These are phyloP conservation scores for Phytophthora meadii DNA, from an alignment of 352 stramenopile genomes.

Conservation along the genomic window DNA sequence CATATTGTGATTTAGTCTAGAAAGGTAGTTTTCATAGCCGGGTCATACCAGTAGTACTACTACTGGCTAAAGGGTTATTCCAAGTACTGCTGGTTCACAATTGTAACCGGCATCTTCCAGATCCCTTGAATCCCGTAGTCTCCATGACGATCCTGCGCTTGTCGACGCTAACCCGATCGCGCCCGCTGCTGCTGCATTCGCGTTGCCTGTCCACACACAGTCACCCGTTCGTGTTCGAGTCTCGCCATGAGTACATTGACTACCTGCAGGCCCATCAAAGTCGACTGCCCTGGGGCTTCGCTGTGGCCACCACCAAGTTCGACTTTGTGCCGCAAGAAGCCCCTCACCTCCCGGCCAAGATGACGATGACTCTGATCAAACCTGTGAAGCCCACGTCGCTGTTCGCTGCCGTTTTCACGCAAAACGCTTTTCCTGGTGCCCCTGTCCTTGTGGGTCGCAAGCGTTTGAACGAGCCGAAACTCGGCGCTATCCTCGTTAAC, in stretches of 20 bases:
- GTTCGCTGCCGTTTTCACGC: slow-evolving; percentile 92
- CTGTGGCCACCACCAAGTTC: slow-evolving; percentile 82
- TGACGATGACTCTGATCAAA: slow-evolving; percentile 92
- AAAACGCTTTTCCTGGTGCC: slow-evolving; percentile 91
- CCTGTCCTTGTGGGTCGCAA: slow-evolving; percentile 92
- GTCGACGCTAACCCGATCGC: slow-evolving; percentile 26
- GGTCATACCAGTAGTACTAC: too few species aligned
- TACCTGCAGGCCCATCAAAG: slow-evolving; percentile 80
- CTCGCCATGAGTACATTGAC: slow-evolving; percentile 82
- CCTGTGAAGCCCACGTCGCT: slow-evolving; percentile 81
- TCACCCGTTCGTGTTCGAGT: slow-evolving; percentile 82
- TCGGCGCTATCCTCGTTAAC: slow-evolving; percentile 98
- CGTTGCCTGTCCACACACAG: slow-evolving; percentile 53
- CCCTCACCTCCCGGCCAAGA: slow-evolving; percentile 76
- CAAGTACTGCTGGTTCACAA: slow-evolving; percentile 8
- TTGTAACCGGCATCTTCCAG: slow-evolving; percentile 9
- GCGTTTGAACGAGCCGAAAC: slow-evolving; percentile 86
- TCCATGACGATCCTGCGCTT: slow-evolving; percentile 41
- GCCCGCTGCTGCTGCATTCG: slow-evolving; percentile 23
- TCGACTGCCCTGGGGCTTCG: slow-evolving; percentile 88
- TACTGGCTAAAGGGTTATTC: too few species aligned
- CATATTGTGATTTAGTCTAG: too few species aligned
- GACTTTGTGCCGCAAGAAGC: slow-evolving; percentile 87
- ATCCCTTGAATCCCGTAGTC: background rate
- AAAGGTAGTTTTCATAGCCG: too few species aligned